Base-by-base conservation (phyloP, 345 rosid genomes). In the Eutrema yunnanense region DNA sequence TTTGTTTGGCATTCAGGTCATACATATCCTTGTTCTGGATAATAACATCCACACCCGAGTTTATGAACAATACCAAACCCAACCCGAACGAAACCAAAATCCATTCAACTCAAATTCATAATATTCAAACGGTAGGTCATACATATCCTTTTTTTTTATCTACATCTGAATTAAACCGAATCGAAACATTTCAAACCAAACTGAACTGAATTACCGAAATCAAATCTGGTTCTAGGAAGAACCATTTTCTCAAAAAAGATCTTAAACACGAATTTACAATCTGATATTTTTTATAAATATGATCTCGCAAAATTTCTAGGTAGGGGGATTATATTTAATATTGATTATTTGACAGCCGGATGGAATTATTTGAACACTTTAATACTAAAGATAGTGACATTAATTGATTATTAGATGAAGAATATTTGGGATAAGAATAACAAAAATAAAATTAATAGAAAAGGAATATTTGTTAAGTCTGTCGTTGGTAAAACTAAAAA, bases 341-440 rank as follows among this genome's bases (percentile, higher is more conserved):
- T 29, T 36, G 41, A 57, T 73, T 29, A 73, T 37, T 48, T 29
- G 47, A 29, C 6, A 42, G 68, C 40, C 13, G 55, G 40, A 50
- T 59, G 61, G 73, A 74, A 74, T 66, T 30, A 74, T 74, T 22
- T 50, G 52, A 43, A 59, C 7, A 53, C 37, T 32, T 48, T 51
- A 2, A 26, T 32, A 32, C 44, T 36, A 32, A 55, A 71, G 61
- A 66, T 49, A 40, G 38, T 66, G 73, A 66, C 78, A 58, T 66
- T 74, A 43, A 67, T 66, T 58, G 55, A 50, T 9, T 59, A 12
- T 67, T 67, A 67, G 67, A 5, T 11, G 32, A 58, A 33, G 13
- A 59, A 51, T 41, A 57, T 73, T 73, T 12, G 29, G 67, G 48
- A 67, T 67, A 74, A 74, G 19, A 19, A n/a, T 22, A 13, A 0